Percentiles rank a stretch among this genome's conserved stretches.
Conservation (phyloP, 2,329 filamentous ascomycete genomes). For the Lasiodiplodia sp. region DNA sequence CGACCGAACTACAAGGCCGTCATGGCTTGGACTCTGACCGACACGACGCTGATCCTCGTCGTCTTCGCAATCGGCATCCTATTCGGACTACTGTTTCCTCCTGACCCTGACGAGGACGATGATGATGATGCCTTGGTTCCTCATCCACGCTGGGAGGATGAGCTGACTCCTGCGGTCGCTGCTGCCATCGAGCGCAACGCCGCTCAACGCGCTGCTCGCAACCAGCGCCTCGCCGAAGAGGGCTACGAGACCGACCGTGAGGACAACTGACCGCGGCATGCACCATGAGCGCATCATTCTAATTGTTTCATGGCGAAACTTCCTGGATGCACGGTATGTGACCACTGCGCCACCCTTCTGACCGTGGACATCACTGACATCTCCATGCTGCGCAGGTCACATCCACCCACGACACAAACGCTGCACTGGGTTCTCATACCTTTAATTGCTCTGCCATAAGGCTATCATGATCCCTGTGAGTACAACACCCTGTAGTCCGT, state of each 20-base stretch:
- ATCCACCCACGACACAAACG: no score
- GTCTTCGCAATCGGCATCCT: background rate
- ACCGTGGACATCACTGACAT: no score
- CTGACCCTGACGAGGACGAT: no score
- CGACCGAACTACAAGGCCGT: background rate
- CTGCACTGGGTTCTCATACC: no score
- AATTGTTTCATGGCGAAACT: no score
- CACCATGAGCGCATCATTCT: no score
- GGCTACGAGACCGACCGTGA: slow-evolving; percentile 7
- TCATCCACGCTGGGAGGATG: background rate
- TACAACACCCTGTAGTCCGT: no score
- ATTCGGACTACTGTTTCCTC: background rate
- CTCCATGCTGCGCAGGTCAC: no score
- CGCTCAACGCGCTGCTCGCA: background rate
- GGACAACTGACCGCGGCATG: background rate
- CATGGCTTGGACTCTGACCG: background rate
- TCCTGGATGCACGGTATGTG: no score
- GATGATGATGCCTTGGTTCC: background rate
- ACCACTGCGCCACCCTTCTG: no score
- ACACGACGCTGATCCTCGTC: background rate
- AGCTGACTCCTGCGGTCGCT: background rate
- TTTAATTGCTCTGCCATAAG: no score
- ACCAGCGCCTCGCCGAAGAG: background rate
- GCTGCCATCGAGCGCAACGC: background rate
- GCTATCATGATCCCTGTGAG: no score